These are phyloP conservation scores for Trichophyton benhamiae DNA, from an alignment of 2,329 filamentous ascomycete species.

Conservation along the genomic window DNA sequence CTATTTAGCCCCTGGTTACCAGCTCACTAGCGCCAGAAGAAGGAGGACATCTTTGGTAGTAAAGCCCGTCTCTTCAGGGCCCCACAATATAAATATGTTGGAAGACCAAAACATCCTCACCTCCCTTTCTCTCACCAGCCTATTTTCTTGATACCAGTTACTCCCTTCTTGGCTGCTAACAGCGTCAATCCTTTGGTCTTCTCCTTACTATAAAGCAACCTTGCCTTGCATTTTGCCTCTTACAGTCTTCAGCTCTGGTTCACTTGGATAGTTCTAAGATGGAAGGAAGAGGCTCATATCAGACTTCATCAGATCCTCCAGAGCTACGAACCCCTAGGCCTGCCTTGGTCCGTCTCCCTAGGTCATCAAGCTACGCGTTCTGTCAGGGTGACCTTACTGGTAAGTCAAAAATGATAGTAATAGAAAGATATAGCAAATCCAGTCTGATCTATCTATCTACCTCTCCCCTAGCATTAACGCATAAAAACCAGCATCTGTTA, in stretches of 20 bases:
- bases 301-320: background rate
- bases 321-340: background rate
- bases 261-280: background rate
- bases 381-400: background rate
- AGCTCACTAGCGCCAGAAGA: background rate
- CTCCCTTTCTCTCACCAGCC: background rate
- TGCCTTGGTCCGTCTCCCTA: background rate
- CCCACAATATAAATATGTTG: background rate
- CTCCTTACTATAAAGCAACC: background rate
- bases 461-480: background rate
- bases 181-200: background rate
- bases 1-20: background rate
- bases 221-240: background rate
- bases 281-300: background rate
- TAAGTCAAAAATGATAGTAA: background rate
- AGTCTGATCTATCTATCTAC: background rate
- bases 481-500: background rate
- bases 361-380: background rate
- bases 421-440: background rate
- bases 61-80: too few species aligned
- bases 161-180: background rate
- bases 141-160: background rate
- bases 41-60: background rate
- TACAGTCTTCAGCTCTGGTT: background rate
- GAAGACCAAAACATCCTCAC: background rate